Base-by-base conservation (phyloP, 306 rosid genomes). In the Cicer judaicum region DNA sequence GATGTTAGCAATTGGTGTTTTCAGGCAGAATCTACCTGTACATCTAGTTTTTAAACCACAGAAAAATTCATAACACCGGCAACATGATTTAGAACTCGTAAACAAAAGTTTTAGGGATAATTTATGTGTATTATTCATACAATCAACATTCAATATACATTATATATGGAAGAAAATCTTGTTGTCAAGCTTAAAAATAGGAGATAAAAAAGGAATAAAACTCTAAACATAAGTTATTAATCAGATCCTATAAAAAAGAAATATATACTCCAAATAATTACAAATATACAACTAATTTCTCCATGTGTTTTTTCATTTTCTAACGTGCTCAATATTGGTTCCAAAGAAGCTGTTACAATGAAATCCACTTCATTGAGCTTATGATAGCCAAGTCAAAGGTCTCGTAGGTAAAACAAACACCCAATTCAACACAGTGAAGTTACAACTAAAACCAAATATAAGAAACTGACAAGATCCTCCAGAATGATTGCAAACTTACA, bases 371-470 rank as follows among this genome's bases (percentile, higher is more conserved):
- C 34, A 29, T 29, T 29, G 34, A 29, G 34, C 34, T 29, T 29
- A 92, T 94, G 57, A 88, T 88, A 77, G 90, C 93, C 86, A 94
- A 80, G 85, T 94, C 99, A 83, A 94, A 92, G 48, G 85, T 81
- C 96, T 91, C 80, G 46, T 70, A 44, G 21, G 53, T 24, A 24
- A 4, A 80, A 75, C 55, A 18, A 61, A 36, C 6, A 43, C 14
- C 29, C 21, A 55, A 66, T 43, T 54, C 39, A 63, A 46, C 42
- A 67, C 34, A 64, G 12, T 78, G 64, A 78, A 53, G 53, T 40
- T 16, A 24, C 56, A 69, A 59, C n/a, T 7, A 57, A 19, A 70
- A 67, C 52, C 49, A 50, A 16, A 43, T 5, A 61, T 63, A 24
- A 24, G 29, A 24, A 24, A 24, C 29, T 24, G 3, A 24, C 29